Conservation (phyloP, 2,329 filamentous ascomycete species). For the Ambrosiella beaveri region DNA sequence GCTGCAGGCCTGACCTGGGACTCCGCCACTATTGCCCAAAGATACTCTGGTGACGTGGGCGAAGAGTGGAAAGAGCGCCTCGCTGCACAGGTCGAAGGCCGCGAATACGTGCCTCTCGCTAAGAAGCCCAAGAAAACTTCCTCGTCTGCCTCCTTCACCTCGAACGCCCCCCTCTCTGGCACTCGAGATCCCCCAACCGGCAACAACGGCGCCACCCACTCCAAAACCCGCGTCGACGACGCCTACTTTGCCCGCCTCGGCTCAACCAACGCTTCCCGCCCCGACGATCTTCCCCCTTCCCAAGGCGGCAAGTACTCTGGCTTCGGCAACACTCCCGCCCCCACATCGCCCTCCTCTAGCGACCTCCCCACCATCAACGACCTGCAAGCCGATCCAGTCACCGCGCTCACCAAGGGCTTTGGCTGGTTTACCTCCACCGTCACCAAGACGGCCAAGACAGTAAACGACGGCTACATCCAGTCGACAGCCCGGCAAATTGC, state of each 20-base stretch:
- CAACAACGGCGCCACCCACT: conserved; percentile 18
- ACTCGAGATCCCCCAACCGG: conserved; percentile 14
- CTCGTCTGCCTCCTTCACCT: conserved; percentile 17
- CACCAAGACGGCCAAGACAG: conserved; percentile 73
- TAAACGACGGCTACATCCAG: conserved; percentile 83
- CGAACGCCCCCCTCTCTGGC: conserved; percentile 19
- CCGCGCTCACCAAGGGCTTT: conserved; percentile 76
- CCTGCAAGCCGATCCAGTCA: conserved; percentile 78
- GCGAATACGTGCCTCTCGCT: conserved; percentile 63
- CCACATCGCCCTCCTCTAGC: conserved; percentile 23
- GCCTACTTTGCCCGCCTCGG: conserved; percentile 80
- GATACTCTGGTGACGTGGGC: conserved; percentile 76
- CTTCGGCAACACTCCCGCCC: conserved; percentile 62
- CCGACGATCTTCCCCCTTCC: conserved; percentile 60
- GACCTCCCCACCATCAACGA: conserved; percentile 59
- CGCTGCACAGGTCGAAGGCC: conserved; percentile 71
- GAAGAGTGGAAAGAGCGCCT: conserved; percentile 92
- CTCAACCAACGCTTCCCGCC: conserved; percentile 59
- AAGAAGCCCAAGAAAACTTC: conserved; percentile 28
- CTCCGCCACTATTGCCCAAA: conserved; percentile 72
- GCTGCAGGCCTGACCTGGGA: conserved; percentile 60
- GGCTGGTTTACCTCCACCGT: conserved; percentile 87
- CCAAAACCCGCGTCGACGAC: conserved; percentile 55
- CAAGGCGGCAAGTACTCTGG: conserved; percentile 87
- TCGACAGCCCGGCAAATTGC: conserved; percentile 67